Evolutionary conservation across 2,329 filamentous ascomycete genomes (phyloP), one percentile per base, ranked within the genome.

Genomic region (Aureobasidium pullulans): DNA sequence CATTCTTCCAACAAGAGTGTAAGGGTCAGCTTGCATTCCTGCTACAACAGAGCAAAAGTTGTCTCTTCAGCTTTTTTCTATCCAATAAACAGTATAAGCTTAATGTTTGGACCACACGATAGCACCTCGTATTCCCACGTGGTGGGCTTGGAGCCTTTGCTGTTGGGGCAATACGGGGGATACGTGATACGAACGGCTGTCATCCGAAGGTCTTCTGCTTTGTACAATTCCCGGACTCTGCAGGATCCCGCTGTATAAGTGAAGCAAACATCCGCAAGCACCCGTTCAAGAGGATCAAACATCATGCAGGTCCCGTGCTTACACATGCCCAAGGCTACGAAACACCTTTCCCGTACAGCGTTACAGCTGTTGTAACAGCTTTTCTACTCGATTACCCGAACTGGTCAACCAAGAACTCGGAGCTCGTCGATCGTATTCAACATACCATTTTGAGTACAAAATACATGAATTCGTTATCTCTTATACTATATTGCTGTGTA

Each of bases 61-160:
- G 46, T 49, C 23, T 23, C 23, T 23, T 28, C 32, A 49, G 15
- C 47, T 9, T n/a, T 36, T 11, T 19, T 15, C 16, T 50, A 28
- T 37, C 19, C 32, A 13, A 52, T 40, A 52, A 7, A 37, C 31
- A 37, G 52, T 56, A 56, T 56, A 56, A 56, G 52, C 52, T 56
- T 46, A 46, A 56, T 29, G 52, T 56, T 56, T 46, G 52, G 52
- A 37, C 52, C 52, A 56, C 39, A 50, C 47, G 34, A 34, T 16
- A n/a, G 32, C 48, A 16, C 31, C 40, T 56, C 52, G 40, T 56
- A 56, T 56, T 44, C 16, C 52, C 52, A 54, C 50, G 50, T 54
- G 50, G 16, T 32, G 36, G 48, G 36, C 48, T 52, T 11, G 36
- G 29, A 40, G 48, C 11, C 36, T 16, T n/a, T 32, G 19, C 36